Percentiles rank a stretch among this genome's conserved stretches.
These are phyloP conservation scores for Sclerotinia sclerotiorum DNA, from an alignment of 2,329 filamentous ascomycete species.

Conservation along the genomic window DNA sequence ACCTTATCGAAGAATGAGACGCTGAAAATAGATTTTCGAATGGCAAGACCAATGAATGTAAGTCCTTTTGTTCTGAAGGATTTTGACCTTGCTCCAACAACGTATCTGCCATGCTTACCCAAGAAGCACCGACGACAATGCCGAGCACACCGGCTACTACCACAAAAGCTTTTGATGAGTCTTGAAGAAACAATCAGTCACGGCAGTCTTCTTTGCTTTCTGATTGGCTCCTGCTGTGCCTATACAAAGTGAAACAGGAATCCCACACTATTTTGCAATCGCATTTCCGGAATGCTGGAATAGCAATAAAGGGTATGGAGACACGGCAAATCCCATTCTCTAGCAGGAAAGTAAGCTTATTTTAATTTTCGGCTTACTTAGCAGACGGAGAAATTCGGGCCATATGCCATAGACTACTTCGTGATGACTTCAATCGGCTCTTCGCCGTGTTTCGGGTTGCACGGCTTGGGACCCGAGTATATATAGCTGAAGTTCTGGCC, in stretches of 20 bases:
- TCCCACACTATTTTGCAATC: not conserved
- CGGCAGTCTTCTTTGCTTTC: not conserved
- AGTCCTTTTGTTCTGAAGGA: not conserved
- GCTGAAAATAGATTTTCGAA: not conserved
- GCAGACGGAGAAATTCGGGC: not conserved
- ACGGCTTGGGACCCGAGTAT: constrained; percentile 13
- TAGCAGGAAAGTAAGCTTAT: not conserved
- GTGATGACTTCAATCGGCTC: not conserved
- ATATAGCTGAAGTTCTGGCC: not conserved
- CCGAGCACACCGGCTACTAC: constrained; percentile 1
- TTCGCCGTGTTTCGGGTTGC: not conserved
- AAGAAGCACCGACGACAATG: not conserved
- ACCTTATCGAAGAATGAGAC: not conserved
- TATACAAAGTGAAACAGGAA: not conserved
- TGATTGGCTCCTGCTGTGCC: not conserved
- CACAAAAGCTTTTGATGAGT: not conserved
- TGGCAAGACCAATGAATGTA: not conserved
- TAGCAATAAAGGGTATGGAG: not conserved
- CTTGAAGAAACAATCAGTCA: not conserved
- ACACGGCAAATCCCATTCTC: not conserved
- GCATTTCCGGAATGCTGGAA: not conserved
- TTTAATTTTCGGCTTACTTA: not conserved
- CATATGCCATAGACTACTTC: not conserved
- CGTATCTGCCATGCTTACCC: not conserved
- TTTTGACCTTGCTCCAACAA: not conserved